Percentiles rank a stretch among this genome's conserved stretches.
These are phyloP conservation scores for Davidsoniella virescens DNA, from an alignment of 2,329 filamentous ascomycete genomes.

Conservation along the genomic window DNA sequence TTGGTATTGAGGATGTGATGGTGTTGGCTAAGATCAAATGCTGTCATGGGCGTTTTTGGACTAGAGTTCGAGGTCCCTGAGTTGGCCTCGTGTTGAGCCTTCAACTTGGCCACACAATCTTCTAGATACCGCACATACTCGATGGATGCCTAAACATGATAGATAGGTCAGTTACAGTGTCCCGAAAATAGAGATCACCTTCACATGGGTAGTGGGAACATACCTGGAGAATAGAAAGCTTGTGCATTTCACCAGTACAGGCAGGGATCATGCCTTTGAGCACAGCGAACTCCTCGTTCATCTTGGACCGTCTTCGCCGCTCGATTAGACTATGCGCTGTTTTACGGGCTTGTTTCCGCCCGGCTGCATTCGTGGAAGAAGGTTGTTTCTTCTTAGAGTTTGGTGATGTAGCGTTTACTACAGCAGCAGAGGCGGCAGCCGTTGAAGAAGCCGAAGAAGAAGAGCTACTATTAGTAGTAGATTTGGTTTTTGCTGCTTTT, in stretches of 20 bases:
- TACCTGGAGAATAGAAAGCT: slow-evolving; percentile 86
- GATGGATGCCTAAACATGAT: slow-evolving; percentile 57
- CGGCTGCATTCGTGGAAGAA: slow-evolving; percentile 61
- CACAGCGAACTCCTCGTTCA: slow-evolving; percentile 95
- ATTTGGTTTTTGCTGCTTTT: slow-evolving; percentile 10
- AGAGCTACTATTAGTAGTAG: neutral
- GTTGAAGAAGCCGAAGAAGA: slow-evolving; percentile 6
- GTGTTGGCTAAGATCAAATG: slow-evolving; percentile 3
- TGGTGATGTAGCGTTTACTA: slow-evolving; percentile 13
- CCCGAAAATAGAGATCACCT: neutral
- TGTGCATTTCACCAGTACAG: slow-evolving; percentile 96
- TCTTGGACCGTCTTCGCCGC: slow-evolving; percentile 75
- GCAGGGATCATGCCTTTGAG: slow-evolving; percentile 92
- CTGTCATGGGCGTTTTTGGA: neutral
- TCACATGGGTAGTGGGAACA: slow-evolving; percentile 16
- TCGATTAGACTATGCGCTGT: slow-evolving; percentile 95
- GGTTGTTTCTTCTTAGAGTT: slow-evolving; percentile 59
- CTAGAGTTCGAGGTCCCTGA: slow-evolving; percentile 13
- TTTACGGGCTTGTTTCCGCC: slow-evolving; percentile 88
- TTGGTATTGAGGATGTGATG: slow-evolving; percentile 25
- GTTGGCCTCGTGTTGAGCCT: slow-evolving; percentile 35
- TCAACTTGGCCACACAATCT: slow-evolving; percentile 68
- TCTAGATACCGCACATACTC: slow-evolving; percentile 93
- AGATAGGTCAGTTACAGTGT: neutral
- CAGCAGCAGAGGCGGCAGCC: slow-evolving; percentile 4